Evolutionary conservation across 768 basidiomycete genomes (phyloP), one percentile per base, ranked within the genome.

Genomic region (Lyophyllum semitale): DNA sequence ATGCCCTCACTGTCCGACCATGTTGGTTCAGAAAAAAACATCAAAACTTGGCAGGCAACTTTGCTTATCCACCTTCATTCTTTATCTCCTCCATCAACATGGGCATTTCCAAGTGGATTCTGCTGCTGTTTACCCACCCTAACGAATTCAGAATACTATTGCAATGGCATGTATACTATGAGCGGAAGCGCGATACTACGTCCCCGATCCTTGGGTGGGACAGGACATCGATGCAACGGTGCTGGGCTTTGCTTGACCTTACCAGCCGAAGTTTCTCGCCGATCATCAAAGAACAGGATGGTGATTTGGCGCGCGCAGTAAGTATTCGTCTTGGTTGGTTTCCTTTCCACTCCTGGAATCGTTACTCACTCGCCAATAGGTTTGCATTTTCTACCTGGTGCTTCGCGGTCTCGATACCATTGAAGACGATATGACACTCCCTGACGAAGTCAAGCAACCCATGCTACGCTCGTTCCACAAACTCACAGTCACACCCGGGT

Each of bases 381-480:
- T 98, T 60, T 94, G 91, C 69, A 72, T 98, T 55, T 98, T 97
- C 72, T 99, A 98, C 72, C 84, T 99, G 41, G 90, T 95, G 5
- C 81, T 99, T 6, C 85, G 96, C 20, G 97, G 86, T 4, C 77
- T 98, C n/a, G 96, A 99, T 70, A 99, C 96, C 4, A 84, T 99
- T 59, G 96, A 98, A 71, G 96, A 99, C 71, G 96, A 99, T 75
- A 98, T 98, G 95, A 91, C 94, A 0, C 84, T 99, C 53, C 81
- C 91, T 0, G 92, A 94, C 70, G 75, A 84, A 17, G 70, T 88
- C 63, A 99, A 99, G 69, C 91, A 94, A 51, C 88, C 92, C 2
- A 65, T 98, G 26, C 79, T 99, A 30, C 85, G 92, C 9, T 73
- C 84, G 1, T 95, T 98, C 73, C 88, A 95, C 74, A 70, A 84